Evolutionary conservation across 2,329 filamentous ascomycete species (phyloP), one percentile per base, ranked within the genome.

Genomic region (Rugonectria rugulosa): DNA sequence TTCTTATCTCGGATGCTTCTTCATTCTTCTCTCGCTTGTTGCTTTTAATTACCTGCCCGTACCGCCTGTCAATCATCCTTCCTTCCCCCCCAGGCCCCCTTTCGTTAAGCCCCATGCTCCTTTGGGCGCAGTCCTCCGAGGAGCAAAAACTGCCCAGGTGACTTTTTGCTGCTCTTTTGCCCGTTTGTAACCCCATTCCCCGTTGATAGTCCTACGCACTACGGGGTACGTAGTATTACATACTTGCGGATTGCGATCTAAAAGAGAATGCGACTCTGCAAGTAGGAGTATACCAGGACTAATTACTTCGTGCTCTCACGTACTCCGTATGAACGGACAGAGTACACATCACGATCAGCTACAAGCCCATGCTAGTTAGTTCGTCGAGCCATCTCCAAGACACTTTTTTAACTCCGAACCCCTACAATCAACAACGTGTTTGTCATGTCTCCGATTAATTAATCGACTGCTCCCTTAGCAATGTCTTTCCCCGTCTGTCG

Each of bases 31-130:
- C 12, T 32, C 29, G 29, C 32, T 36, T 36, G 32, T n/a, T 19
- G 20, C 24, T 10, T 40, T 40, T 42, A 27, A 49, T 49, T 42
- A 19, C 6, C 36, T 11, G 12, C 11, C 10, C 12, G 10, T 32
- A 29, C 7, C 26, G 12, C 7, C 12, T 12, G 12, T 29, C 12
- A 12, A 7, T 12, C 26, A 29, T 29, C 26, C 7, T n/a, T n/a
- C 26, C 26, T 12, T 29, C 26, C 29, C 5, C 29, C 31, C 37
- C 37, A 34, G 50, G n/a, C n/a, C n/a, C n/a, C n/a, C n/a, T n/a
- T n/a, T n/a, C n/a, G n/a, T n/a, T n/a, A n/a, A n/a, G n/a, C n/a
- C 29, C 47, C 40, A 56, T 56, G 34, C 53, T 50, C 53, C 53
- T 50, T 50, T 50, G 26, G 41, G 53, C 36, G 27, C 52, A n/a